These are phyloP conservation scores for Bipolaris cookei DNA, from an alignment of 2,329 filamentous ascomycete species.

Conservation along the genomic window DNA sequence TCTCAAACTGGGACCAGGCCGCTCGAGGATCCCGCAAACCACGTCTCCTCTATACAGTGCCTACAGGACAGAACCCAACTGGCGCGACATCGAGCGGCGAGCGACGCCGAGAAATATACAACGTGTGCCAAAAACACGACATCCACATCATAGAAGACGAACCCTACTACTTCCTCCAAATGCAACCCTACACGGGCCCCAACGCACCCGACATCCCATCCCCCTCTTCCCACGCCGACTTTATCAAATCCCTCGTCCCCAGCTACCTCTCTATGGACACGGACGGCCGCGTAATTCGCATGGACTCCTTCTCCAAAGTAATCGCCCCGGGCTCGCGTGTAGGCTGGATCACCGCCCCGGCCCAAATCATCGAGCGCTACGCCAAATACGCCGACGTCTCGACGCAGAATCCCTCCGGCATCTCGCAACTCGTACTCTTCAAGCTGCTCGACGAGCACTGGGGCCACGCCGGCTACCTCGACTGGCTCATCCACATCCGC, in stretches of 20 bases:
- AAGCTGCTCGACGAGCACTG: constrained; percentile 92
- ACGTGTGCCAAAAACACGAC: constrained; percentile 81
- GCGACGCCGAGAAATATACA: constrained; percentile 75
- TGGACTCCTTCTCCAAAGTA: constrained; percentile 95
- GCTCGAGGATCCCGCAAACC: constrained; percentile 65
- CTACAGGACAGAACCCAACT: constrained; percentile 89
- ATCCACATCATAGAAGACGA: constrained; percentile 90
- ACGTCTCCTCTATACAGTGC: constrained; percentile 72
- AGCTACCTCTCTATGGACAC: constrained; percentile 79
- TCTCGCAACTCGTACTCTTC: constrained; percentile 82
- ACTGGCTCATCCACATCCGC: constrained; percentile 85
- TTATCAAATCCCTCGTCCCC: constrained; percentile 75
- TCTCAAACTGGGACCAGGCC: constrained; percentile 69
- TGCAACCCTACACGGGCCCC: constrained; percentile 73
- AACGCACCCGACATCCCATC: constrained; percentile 60
- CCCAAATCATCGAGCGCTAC: constrained; percentile 83
- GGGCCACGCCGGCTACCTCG: constrained; percentile 88
- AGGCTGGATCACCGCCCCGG: constrained; percentile 89
- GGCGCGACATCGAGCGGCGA: constrained; percentile 77
- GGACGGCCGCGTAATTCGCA: constrained; percentile 85
- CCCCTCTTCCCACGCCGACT: constrained; percentile 70
- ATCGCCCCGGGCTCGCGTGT: constrained; percentile 79
- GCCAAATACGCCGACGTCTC: constrained; percentile 81
- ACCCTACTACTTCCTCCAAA: constrained; percentile 93
- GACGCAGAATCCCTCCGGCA: constrained; percentile 83